Evolutionary conservation across 2,329 filamentous ascomycete species (phyloP).

Genomic region (Apiospora arundinis): DNA sequence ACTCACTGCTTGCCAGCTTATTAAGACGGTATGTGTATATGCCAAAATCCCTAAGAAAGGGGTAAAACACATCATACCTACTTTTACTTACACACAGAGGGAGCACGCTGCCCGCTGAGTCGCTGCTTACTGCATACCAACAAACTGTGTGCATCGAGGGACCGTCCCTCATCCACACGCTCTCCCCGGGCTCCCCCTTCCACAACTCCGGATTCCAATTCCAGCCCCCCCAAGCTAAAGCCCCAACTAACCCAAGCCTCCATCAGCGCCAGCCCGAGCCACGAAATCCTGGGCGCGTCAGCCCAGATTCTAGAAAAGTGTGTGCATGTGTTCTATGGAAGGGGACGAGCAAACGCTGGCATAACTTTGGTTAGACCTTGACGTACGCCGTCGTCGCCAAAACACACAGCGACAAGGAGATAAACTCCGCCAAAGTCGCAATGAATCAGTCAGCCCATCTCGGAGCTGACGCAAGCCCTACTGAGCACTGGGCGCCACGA

Average conservation of each 20-base stretch:
- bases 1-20: too few relatives aligned
- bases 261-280: not conserved
- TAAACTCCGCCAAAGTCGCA: not conserved
- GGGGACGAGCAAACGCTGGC: not conserved
- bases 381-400: too few relatives aligned
- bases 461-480: not conserved
- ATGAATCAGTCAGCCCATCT: not conserved
- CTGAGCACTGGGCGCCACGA: constrained; percentile 1
- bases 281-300: not conserved
- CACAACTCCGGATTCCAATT: not conserved
- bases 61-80: too few relatives aligned
- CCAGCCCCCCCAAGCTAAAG: not conserved
- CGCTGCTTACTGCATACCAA: not conserved
- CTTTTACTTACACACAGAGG: not conserved
- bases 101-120: not conserved
- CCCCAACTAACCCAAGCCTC: not conserved
- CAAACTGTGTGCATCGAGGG: not conserved
- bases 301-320: not conserved
- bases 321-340: not conserved
- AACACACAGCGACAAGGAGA: too few relatives aligned
- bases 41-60: too few relatives aligned
- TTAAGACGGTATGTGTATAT: too few relatives aligned
- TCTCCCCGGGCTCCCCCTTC: not conserved
- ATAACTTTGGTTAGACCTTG: not conserved
- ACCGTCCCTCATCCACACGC: not conserved